phyloP scores from a whole-genome alignment of 768 basidiomycete genomes.

The Boletus reticulatus region DNA sequence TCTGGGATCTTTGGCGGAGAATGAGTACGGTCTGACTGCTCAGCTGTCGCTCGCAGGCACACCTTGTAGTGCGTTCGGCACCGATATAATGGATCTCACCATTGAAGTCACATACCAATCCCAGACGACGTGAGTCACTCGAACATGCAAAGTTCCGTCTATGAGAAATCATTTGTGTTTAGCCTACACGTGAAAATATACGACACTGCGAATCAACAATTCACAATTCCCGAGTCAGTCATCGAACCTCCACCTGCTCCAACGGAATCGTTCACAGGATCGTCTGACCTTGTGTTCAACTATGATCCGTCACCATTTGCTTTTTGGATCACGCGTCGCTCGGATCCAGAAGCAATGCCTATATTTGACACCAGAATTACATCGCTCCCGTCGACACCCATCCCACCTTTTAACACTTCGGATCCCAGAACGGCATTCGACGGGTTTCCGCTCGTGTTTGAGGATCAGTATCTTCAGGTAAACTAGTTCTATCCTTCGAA shows the following conservation, averaged over 20 bases:
- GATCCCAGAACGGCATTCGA: constrained; percentile 57
- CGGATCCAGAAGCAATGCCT: constrained; percentile 49
- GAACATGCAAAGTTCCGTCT: background rate
- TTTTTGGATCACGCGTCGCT: constrained; percentile 77
- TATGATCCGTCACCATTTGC: constrained; percentile 63
- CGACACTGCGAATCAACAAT: constrained; percentile 61
- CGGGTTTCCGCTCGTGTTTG: constrained; percentile 71
- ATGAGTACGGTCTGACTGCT: constrained; percentile 50
- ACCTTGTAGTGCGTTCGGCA: constrained; percentile 65
- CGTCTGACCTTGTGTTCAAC: constrained; percentile 69
- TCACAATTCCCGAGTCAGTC: constrained; percentile 58
- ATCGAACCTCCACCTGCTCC: constrained; percentile 43
- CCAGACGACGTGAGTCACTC: constrained; percentile 39
- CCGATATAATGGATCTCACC: constrained; percentile 55
- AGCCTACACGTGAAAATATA: constrained; percentile 70
- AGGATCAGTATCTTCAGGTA: constrained; percentile 78
- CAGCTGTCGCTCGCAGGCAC: constrained; percentile 50
- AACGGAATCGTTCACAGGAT: constrained; percentile 31
- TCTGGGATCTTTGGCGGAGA: constrained; percentile 43
- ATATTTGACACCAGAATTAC: constrained; percentile 69
- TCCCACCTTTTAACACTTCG: constrained; percentile 48
- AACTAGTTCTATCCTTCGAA: background rate
- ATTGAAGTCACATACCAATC: constrained; percentile 68
- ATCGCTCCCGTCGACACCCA: constrained; percentile 60
- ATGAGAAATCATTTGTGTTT: background rate